phyloP scores from a whole-genome alignment of 2,329 filamentous ascomycete species.

The Onygenales sp. region DNA sequence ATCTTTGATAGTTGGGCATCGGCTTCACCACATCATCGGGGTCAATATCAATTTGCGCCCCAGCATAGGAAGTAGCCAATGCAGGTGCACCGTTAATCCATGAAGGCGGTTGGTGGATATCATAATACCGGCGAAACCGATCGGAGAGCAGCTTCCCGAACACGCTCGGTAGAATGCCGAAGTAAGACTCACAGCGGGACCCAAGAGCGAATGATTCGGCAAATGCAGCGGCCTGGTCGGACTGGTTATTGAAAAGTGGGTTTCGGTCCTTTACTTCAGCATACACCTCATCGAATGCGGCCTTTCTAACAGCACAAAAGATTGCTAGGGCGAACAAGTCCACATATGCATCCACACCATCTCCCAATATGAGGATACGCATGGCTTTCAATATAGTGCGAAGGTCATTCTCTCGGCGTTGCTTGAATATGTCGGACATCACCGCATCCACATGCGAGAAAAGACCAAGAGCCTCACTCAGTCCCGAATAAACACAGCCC shows the following conservation, averaged over 20 bases:
- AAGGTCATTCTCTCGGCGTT: slow-evolving; percentile 25
- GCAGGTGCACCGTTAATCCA: slow-evolving; percentile 42
- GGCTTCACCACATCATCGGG: slow-evolving; percentile 34
- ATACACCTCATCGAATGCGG: slow-evolving; percentile 53
- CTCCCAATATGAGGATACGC: slow-evolving; percentile 21
- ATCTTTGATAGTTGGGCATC: slow-evolving; percentile 40
- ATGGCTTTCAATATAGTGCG: slow-evolving; percentile 30
- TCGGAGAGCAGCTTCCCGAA: slow-evolving; percentile 36
- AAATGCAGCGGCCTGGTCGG: slow-evolving; percentile 55
- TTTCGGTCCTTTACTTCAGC: slow-evolving; percentile 54
- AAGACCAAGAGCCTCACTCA: slow-evolving; percentile 23
- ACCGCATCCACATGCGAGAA: slow-evolving; percentile 28
- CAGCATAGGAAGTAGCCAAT: slow-evolving; percentile 43
- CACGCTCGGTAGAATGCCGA: slow-evolving; percentile 44
- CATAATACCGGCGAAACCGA: slow-evolving; percentile 36
- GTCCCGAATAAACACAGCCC: slow-evolving; percentile 26
- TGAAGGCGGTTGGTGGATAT: slow-evolving; percentile 39
- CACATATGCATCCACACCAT: slow-evolving; percentile 35
- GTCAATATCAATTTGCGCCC: slow-evolving; percentile 45
- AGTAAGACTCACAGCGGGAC: slow-evolving; percentile 54
- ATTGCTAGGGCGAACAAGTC: slow-evolving; percentile 50
- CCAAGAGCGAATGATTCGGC: slow-evolving; percentile 55
- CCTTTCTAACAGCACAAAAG: slow-evolving; percentile 48
- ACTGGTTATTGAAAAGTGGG: slow-evolving; percentile 50
- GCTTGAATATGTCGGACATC: slow-evolving; percentile 20